Evolutionary conservation across 768 basidiomycete genomes (phyloP).

Genomic region (Collybia nuda): DNA sequence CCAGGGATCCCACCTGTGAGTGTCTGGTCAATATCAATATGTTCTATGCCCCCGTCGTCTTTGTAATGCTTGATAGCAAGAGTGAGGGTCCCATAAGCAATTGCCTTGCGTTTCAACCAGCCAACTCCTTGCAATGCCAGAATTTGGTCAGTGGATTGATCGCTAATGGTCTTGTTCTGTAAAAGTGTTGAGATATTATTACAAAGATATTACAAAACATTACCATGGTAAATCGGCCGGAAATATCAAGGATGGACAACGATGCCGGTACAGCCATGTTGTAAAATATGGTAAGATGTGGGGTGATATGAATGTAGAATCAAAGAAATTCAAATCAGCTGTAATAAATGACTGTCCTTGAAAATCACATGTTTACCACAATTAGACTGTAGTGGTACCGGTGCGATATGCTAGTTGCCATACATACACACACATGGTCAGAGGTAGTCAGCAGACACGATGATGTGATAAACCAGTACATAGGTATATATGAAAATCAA

Average conservation of each 20-base stretch:
- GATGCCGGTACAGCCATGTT: slow-evolving; percentile 66
- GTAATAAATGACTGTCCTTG: no score
- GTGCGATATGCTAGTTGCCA: neutral
- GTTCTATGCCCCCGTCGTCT: slow-evolving; percentile 57
- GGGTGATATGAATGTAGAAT: neutral
- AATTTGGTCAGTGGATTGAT: slow-evolving; percentile 54
- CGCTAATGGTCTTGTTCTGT: slow-evolving; percentile 72
- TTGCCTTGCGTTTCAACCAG: slow-evolving; percentile 70
- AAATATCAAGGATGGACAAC: slow-evolving; percentile 58
- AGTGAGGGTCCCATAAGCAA: slow-evolving; percentile 55
- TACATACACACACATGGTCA: neutral
- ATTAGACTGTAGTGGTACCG: neutral
- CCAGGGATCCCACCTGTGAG: slow-evolving; percentile 63
- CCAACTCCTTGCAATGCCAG: slow-evolving; percentile 70
- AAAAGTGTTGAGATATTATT: neutral
- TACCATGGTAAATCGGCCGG: slow-evolving; percentile 67
- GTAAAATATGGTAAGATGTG: neutral
- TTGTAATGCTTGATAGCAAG: slow-evolving; percentile 65
- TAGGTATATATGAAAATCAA: no score
- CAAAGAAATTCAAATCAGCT: no score
- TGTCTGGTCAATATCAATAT: slow-evolving; percentile 65
- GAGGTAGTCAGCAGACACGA: neutral
- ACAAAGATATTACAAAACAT: neutral
- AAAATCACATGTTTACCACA: neutral
- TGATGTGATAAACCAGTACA: no score